Base-by-base conservation (phyloP, 1,284 basidiomycete genomes). In the Malassezia japonica region DNA sequence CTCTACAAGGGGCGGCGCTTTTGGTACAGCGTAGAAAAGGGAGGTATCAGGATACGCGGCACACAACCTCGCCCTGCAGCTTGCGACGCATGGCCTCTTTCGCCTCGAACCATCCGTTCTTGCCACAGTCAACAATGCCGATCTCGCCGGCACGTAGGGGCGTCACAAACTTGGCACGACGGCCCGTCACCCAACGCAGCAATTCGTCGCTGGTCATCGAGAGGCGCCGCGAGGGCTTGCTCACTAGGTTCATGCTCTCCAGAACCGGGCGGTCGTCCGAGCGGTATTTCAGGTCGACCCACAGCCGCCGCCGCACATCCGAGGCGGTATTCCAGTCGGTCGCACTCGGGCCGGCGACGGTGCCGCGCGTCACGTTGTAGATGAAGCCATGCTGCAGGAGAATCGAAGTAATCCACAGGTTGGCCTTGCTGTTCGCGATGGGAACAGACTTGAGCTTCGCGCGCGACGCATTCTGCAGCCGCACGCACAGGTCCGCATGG, bases 241-340 rank as follows among this genome's bases (percentile, higher is more conserved):
- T 83, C 61, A 89, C 78, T 64, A 86, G 78, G 60, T 81, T 78
- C 82, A 87, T 85, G 59, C 78, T 68, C 46, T 76, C 78, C 51
- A 92, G 77, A 16, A 91, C 86, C 1, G 87, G 85, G 25, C 81
- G 75, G 74, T 91, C 86, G 59, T 86, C 82, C 2, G 57, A 45
- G 44, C 86, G 79, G 75, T 88, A 91, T 74, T 92, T 92, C 60
- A 92, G 81, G 56, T 86, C 82, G 2, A 85, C 85, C 87, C 88
- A 90, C 73, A 92, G 84, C 29, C 68, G 40, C 16, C 60, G 52
- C 18, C 60, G 51, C 29, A 72, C 64, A 1, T 60, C 57, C 8
- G 67, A 74, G 6, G 78, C 82, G 1, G 64, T 57, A 40, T 77
- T 64, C 67, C 86, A 91, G 9, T 77, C 77, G 0, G 67, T 60